Percentiles rank a stretch among this genome's conserved stretches.
phyloP scores from a whole-genome alignment of 331 rosid species.

The Quercus phellos region DNA sequence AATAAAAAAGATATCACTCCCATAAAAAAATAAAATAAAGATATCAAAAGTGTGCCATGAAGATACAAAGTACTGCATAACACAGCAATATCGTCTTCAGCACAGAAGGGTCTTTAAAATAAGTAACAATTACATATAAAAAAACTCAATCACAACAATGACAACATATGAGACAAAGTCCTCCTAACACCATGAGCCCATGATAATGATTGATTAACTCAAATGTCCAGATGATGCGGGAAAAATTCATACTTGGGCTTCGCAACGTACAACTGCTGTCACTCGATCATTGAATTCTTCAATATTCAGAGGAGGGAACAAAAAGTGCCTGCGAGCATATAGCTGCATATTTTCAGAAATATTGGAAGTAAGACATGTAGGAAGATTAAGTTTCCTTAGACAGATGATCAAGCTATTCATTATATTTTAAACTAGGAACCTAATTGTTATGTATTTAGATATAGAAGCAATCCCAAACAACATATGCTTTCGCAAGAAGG shows the following conservation, averaged over 20 bases:
- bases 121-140: background rate
- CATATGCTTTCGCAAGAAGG: background rate
- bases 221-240: conserved; percentile 13
- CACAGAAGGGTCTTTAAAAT: background rate
- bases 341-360: conserved; percentile 58
- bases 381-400: conserved; percentile 10
- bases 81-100: background rate
- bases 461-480: background rate
- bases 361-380: conserved; percentile 16
- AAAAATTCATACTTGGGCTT: conserved; percentile 69
- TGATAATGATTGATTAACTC: background rate
- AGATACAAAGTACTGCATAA: no score
- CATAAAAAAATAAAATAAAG: no score
- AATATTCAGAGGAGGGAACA: conserved; percentile 76
- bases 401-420: background rate
- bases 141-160: background rate
- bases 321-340: conserved; percentile 91
- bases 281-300: conserved; percentile 86
- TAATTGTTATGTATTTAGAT: background rate
- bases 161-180: background rate
- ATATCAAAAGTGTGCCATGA: no score
- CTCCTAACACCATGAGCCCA: background rate
- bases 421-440: background rate
- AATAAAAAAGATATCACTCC: no score
- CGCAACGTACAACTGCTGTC: conserved; percentile 93